phyloP scores from a whole-genome alignment of 2,329 filamentous ascomycete genomes.

The Helotiales sp. region DNA sequence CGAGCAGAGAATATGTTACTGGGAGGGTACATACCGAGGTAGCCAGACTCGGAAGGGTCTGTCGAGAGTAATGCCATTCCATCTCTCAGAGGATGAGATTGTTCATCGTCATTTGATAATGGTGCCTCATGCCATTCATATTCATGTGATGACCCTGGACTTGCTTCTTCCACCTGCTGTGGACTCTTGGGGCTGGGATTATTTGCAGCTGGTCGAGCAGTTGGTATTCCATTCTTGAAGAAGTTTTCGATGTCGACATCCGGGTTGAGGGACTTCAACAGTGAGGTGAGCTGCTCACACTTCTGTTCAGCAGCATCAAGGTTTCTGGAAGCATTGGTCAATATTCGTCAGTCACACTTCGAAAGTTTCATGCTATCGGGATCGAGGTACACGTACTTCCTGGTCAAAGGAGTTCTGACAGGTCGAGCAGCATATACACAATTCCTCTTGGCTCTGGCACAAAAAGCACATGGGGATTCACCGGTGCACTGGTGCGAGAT shows the following conservation, averaged over 20 bases:
- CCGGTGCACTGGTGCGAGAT: conserved; percentile 11
- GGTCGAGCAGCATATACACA: conserved; percentile 18
- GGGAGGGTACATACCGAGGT: conserved; percentile 27
- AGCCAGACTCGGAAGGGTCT: conserved; percentile 36
- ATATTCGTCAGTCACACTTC: not conserved
- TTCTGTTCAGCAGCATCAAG: conserved; percentile 13
- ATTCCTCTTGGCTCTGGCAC: conserved; percentile 7
- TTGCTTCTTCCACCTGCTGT: conserved; percentile 12
- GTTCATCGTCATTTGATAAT: conserved; percentile 24
- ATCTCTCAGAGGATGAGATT: conserved; percentile 32
- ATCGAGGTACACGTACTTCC: conserved; percentile 8
- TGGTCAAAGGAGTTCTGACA: conserved; percentile 17
- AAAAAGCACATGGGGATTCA: conserved; percentile 13
- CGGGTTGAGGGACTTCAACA: conserved; percentile 15
- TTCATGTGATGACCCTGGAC: conserved; percentile 19
- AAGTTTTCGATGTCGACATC: conserved; percentile 17
- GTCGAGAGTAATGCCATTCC: conserved; percentile 39
- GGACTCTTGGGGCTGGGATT: conserved; percentile 17
- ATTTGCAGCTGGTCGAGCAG: conserved; percentile 4
- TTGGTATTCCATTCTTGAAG: conserved; percentile 14
- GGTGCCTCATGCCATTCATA: conserved; percentile 22
- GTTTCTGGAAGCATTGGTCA: conserved; percentile 4
- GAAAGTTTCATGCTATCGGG: not conserved
- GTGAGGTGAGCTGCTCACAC: not conserved
- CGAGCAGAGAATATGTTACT: not conserved